These are phyloP conservation scores for Megacollybia platyphylla DNA, from an alignment of 1,284 basidiomycete species.

Conservation along the genomic window DNA sequence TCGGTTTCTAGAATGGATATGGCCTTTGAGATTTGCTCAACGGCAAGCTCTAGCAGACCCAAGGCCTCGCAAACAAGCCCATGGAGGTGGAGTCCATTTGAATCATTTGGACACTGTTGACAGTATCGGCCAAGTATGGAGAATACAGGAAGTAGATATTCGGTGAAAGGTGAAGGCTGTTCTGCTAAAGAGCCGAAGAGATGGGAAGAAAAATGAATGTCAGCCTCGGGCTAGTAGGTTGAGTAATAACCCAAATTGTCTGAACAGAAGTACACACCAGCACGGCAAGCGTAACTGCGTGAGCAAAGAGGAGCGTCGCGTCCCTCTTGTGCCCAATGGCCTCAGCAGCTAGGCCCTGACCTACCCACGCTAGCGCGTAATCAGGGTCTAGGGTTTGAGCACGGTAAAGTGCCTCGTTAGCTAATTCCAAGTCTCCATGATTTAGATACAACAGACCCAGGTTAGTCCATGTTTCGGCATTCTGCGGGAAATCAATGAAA, in stretches of 20 bases:
- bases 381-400: constrained; percentile 92
- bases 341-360: constrained; percentile 77
- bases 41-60: constrained; percentile 56
- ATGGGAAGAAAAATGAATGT: constrained; percentile 67
- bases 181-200: constrained; percentile 38
- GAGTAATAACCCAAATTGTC: constrained; percentile 2
- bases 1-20: constrained; percentile 69
- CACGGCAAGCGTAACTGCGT: constrained; percentile 66
- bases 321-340: constrained; percentile 51
- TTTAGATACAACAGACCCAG: constrained; percentile 86
- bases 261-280: constrained; percentile 35
- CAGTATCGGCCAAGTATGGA: constrained; percentile 74
- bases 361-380: constrained; percentile 85
- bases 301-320: constrained; percentile 67
- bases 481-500: constrained; percentile 26
- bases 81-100: constrained; percentile 74
- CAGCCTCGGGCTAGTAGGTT: constrained; percentile 58
- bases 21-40: constrained; percentile 47
- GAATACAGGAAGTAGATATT: constrained; percentile 61
- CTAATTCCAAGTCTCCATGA: constrained; percentile 72
- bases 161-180: constrained; percentile 16
- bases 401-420: constrained; percentile 77
- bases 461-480: constrained; percentile 75
- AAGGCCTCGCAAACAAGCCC: constrained; percentile 81
- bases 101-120: constrained; percentile 54